Percentiles rank a stretch among this genome's conserved stretches.
Conservation (phyloP, 176 grass and related monocot genomes). For the Paspalum notatum region DNA sequence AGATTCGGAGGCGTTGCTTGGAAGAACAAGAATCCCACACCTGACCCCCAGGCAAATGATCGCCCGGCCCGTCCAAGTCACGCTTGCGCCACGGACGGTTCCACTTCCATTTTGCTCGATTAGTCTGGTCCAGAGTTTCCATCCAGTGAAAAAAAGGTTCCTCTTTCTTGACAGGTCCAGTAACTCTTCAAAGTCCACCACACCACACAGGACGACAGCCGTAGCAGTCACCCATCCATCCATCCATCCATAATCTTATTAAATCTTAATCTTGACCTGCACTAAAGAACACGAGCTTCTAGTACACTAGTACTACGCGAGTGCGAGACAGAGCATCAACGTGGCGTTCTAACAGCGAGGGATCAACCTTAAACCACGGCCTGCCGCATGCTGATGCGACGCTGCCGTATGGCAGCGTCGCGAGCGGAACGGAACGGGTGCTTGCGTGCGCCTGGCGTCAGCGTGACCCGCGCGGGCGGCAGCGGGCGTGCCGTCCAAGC, state of each 20-base stretch:
- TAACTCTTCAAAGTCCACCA: too few species aligned
- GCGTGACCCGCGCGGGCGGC: constrained; percentile 41
- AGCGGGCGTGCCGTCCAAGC: not conserved
- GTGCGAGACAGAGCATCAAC: not conserved
- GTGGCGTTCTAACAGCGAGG: constrained; percentile 30
- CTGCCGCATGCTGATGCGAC: constrained; percentile 50
- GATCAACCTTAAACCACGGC: not conserved
- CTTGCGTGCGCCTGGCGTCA: constrained; percentile 54
- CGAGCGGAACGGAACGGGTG: not conserved
- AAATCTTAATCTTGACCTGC: too few species aligned
- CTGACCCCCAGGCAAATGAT: constrained; percentile 2
- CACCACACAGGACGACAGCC: too few species aligned
- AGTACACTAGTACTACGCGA: too few species aligned
- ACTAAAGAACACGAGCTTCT: too few species aligned
- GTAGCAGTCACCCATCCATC: too few species aligned
- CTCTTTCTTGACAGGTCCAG: too few species aligned
- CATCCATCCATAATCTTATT: too few species aligned
- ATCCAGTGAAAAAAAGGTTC: too few species aligned
- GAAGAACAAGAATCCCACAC: constrained; percentile 32
- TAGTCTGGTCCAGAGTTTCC: too few species aligned
- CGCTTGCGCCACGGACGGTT: too few species aligned
- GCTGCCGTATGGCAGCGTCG: constrained; percentile 41
- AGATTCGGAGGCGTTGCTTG: constrained; percentile 32
- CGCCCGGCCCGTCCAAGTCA: not conserved
- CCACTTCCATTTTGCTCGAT: too few species aligned